Percentiles rank a stretch among this genome's conserved stretches.
phyloP scores from a whole-genome alignment of 495 filamentous ascomycete species.

The Aspergillus panamensis region DNA sequence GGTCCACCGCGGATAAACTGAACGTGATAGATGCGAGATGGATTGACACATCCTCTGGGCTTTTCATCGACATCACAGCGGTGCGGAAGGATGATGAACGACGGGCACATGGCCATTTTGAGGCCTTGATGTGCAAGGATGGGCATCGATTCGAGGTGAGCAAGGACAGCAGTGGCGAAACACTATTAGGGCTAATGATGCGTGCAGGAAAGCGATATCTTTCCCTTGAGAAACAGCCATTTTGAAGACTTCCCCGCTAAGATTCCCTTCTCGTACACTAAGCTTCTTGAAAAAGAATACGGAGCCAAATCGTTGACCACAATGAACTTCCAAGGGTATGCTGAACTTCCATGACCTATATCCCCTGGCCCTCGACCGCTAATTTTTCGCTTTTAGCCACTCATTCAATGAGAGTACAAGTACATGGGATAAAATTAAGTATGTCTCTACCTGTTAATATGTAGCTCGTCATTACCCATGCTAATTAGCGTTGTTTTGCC shows the following conservation, averaged over 20 bases:
- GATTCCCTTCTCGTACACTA: conserved; percentile 72
- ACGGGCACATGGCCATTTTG: conserved; percentile 30
- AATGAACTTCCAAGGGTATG: conserved; percentile 62
- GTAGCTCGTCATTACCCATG: not conserved
- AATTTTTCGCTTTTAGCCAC: conserved; percentile 23
- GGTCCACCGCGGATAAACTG: conserved; percentile 38
- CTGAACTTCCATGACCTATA: conserved; percentile 3
- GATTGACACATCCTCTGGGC: conserved; percentile 58
- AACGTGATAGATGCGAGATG: conserved; percentile 62
- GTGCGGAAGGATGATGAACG: conserved; percentile 45
- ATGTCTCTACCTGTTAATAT: not conserved
- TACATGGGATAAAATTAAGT: conserved; percentile 31
- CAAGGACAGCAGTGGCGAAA: not conserved
- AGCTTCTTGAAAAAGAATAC: conserved; percentile 74
- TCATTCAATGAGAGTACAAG: conserved; percentile 35
- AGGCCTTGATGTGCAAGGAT: conserved; percentile 56
- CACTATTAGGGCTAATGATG: conserved; percentile 13
- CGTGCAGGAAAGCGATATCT: conserved; percentile 61
- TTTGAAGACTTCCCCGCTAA: conserved; percentile 75
- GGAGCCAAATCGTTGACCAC: conserved; percentile 59
- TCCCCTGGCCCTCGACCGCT: not conserved
- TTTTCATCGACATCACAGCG: conserved; percentile 63
- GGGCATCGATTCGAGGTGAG: conserved; percentile 49
- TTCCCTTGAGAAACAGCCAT: conserved; percentile 68
- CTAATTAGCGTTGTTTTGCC: not conserved